phyloP scores from a whole-genome alignment of 1,139 yeast genomes.

The Candida frijolesensis region DNA sequence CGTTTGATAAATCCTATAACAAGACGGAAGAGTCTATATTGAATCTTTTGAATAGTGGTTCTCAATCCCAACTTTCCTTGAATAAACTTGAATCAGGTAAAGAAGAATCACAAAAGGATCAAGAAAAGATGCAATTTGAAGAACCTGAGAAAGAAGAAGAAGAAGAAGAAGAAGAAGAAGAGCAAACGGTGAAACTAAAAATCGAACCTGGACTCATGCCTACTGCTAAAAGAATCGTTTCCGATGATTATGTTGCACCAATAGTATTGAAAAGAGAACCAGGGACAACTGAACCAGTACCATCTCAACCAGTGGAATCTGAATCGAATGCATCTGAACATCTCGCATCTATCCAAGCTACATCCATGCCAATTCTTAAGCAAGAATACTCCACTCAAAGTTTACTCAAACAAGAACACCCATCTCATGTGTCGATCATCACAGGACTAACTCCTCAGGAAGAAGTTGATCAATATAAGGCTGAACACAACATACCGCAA shows the following conservation, averaged over 20 bases:
- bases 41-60: slow-evolving; percentile 35
- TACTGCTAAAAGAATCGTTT: too few relatives aligned
- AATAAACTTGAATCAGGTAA: background rate
- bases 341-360: background rate
- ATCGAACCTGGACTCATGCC: background rate
- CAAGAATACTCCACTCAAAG: slow-evolving; percentile 1
- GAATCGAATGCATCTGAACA: background rate
- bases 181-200: background rate
- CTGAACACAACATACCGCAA: background rate
- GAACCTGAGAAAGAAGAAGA: slow-evolving; percentile 4
- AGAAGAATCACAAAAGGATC: background rate
- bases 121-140: background rate
- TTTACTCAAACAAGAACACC: slow-evolving; percentile 6
- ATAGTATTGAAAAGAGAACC: background rate
- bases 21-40: slow-evolving; percentile 47
- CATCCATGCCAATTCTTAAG: background rate
- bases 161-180: slow-evolving; percentile 3
- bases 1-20: slow-evolving; percentile 41
- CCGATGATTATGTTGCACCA: background rate
- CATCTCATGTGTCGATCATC: slow-evolving; percentile 9
- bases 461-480: slow-evolving; percentile 12
- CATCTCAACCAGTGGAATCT: background rate
- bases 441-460: slow-evolving; percentile 17
- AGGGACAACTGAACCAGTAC: background rate
- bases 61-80: slow-evolving; percentile 13